Base-by-base conservation (phyloP, 2,329 filamentous ascomycete genomes). In the Cadophora malorum region DNA sequence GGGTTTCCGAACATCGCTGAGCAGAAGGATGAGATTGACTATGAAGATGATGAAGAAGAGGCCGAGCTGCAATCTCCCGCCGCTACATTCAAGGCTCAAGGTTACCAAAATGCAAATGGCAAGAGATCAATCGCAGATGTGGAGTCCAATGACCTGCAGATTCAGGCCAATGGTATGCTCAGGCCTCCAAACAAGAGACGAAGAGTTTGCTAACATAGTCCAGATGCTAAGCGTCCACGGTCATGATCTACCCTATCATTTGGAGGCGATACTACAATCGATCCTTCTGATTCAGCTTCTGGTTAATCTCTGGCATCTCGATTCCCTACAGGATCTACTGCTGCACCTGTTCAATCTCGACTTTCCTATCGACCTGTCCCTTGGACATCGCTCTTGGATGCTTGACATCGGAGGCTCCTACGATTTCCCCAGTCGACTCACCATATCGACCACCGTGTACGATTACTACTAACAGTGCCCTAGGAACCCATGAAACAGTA, bases 161-260 rank as follows among this genome's bases (percentile, higher is more conserved):
- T 47, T 41, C 67, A 67, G 61, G 67, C 56, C 62, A 74, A 73
- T 56, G 74, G 76, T 78, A 53, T 61, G 73, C 68, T 49, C 38
- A 14, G n/a, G 25, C n/a, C 9, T n/a, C 9, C 31, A n/a, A 41
- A 50, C 45, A 41, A 33, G 21, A 62, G 21, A 56, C 38, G 38
- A 50, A 35, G 31, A 3, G 16, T 60, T 28, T 62, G 50, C 73
- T 77, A 69, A 77, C 55, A 7, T 33, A 59, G n/a, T 41, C 14
- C 52, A 78, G 77, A 76, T 71, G 70, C 72, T 55, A 78, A 78
- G 70, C 76, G 77, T 63, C 68, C 70, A 56, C 71, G 75, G 63
- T 75, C 76, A 65, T 78, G 65, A 75, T 33, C 41, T 68, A 12
- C 53, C 19, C 25, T 19, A 23, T 41, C 33, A 14, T 53, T 23